phyloP scores from a whole-genome alignment of 2,329 filamentous ascomycete species.

The Elsinoe necatrix region DNA sequence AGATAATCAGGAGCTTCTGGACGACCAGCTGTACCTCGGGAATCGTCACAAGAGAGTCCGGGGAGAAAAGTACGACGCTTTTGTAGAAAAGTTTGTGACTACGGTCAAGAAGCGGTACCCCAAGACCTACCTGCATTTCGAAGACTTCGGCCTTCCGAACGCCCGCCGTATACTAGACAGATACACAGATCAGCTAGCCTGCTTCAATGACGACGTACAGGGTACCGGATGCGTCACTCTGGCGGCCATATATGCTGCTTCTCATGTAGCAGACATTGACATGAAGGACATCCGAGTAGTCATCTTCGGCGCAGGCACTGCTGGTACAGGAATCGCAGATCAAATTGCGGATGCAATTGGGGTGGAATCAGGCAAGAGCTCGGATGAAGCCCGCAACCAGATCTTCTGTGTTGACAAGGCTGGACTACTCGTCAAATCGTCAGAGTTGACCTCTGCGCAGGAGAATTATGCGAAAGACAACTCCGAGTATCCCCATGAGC shows the following conservation, averaged over 20 bases:
- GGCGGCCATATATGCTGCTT: conserved; percentile 68
- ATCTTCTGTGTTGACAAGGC: conserved; percentile 64
- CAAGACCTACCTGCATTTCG: conserved; percentile 74
- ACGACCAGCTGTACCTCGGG: conserved; percentile 73
- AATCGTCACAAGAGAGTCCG: conserved; percentile 57
- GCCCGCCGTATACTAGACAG: conserved; percentile 66
- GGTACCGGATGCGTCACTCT: conserved; percentile 83
- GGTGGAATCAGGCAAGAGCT: conserved; percentile 55
- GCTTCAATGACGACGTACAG: conserved; percentile 89
- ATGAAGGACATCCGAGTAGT: conserved; percentile 63
- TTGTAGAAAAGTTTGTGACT: conserved; percentile 66
- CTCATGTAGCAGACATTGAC: conserved; percentile 59
- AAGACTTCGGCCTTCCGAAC: conserved; percentile 76
- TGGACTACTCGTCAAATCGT: conserved; percentile 60
- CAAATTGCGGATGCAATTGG: conserved; percentile 74
- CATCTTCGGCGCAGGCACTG: conserved; percentile 72
- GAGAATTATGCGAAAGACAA: conserved; percentile 56
- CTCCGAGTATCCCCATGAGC: conserved; percentile 52
- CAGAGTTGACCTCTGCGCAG: conserved; percentile 59
- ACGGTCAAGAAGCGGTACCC: conserved; percentile 63
- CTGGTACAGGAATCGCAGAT: conserved; percentile 78
- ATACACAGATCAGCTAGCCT: conserved; percentile 65
- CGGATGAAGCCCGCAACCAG: conserved; percentile 66
- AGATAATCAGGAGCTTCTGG: conserved; percentile 64
- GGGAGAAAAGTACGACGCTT: conserved; percentile 65